Conservation (phyloP, 2,329 filamentous ascomycete species). For the Mariannaea sp. region DNA sequence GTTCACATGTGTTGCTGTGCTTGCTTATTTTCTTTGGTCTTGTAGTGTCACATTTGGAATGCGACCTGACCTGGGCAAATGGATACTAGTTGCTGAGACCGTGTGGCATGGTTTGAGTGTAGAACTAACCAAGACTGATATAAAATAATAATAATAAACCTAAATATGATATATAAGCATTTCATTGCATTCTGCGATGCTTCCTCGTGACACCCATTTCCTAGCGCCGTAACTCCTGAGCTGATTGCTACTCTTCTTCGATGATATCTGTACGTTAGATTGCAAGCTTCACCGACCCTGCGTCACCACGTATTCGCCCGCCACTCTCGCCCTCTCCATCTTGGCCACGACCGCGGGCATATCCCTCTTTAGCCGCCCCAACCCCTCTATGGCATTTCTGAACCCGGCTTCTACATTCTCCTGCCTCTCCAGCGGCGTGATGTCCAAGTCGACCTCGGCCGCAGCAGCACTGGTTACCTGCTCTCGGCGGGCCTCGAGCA, state of each 20-base stretch:
- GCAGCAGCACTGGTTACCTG: constrained; percentile 24
- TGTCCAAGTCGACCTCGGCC: constrained; percentile 33
- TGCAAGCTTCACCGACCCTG: constrained; percentile 34
- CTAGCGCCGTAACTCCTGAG: not conserved
- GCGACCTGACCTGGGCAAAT: constrained; percentile 27
- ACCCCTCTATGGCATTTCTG: constrained; percentile 52
- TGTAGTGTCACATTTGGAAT: constrained; percentile 24
- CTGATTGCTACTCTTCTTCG: not conserved
- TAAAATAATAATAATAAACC: too few relatives aligned
- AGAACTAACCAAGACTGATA: too few relatives aligned
- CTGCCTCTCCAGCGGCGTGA: constrained; percentile 50
- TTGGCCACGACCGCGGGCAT: constrained; percentile 66
- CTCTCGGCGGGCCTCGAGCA: constrained; percentile 41
- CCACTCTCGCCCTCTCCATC: constrained; percentile 67
- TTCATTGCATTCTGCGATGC: not conserved
- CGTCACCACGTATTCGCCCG: constrained; percentile 60
- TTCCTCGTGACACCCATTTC: not conserved
- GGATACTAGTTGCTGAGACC: constrained; percentile 18
- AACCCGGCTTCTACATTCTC: constrained; percentile 52
- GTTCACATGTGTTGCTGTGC: too few relatives aligned
- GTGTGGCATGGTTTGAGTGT: constrained; percentile 1
- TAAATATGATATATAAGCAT: too few relatives aligned
- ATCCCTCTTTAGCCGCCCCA: constrained; percentile 60
- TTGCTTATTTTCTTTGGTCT: constrained; percentile 23
- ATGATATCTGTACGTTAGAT: not conserved